Base-by-base conservation (phyloP, 192 early-diverging fungal genomes). In the Backusella macrospora region DNA sequence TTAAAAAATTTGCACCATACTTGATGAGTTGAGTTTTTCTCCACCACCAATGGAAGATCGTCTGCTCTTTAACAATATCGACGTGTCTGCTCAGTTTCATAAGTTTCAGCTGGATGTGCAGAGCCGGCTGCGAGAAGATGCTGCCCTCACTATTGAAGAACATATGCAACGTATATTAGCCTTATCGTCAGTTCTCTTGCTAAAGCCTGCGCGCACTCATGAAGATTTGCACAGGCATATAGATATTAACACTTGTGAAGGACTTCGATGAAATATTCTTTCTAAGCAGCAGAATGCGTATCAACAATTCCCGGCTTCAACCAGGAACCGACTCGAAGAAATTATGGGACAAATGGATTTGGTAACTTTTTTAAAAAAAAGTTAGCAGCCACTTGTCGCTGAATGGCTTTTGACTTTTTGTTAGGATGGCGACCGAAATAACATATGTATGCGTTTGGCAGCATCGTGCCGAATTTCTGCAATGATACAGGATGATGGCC, bases 391-490 rank as follows among this genome's bases (percentile, higher is more conserved):
- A 42, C 40, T 42, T 42, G 7, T 42, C 40, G 7, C 4, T 7
- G 3, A 7, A 6, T 42, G 40, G 3, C 40, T 59, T 59, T 59
- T 59, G n/a, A 26, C 21, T 59, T 26, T n/a, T n/a, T n/a, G n/a
- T 59, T 59, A 59, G 55, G 55, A 59, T 59, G 55, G 55, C 21
- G 55, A 59, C 55, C 21, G 23, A 59, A 26, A 26, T 59, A 29
- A 59, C 3, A 26, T 9, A 59, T 59, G 55, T 9, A 59, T 21
- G 55, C 21, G 55, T 26, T 26, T 59, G 9, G 18, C 55, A 23
- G 55, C 55, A 59, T 59, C 55, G 21, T 26, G 21, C 55, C 16
- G n/a, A n/a, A n/a, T n/a, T n/a, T n/a, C n/a, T n/a, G n/a, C n/a
- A n/a, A 21, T 59, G 55, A 21, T 59, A 59, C 55, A 26, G 21